Percentiles rank a stretch among this genome's conserved stretches.
phyloP scores from a whole-genome alignment of 2,329 filamentous ascomycete genomes.

The Fusarium neocosmosporiellum region DNA sequence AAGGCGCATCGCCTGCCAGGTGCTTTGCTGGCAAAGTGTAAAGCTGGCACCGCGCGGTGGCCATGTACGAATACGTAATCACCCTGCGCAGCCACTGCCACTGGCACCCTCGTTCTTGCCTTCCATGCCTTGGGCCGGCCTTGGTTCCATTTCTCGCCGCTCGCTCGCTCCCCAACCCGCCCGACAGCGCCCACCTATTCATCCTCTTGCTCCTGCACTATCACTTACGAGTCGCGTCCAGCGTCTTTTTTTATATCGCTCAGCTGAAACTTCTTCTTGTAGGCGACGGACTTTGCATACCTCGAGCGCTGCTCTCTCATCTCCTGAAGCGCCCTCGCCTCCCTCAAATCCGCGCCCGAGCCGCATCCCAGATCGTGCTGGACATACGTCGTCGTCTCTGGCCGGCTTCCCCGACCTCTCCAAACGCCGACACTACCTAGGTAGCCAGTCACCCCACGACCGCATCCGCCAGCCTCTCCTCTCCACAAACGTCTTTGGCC shows the following conservation, averaged over 20 bases:
- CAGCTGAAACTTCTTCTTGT: conserved; percentile 6
- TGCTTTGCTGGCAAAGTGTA: conserved; percentile 29
- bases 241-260: conserved; percentile 21
- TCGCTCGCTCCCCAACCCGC: conserved; percentile 28
- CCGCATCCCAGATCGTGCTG: conserved; percentile 15
- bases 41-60: conserved; percentile 18
- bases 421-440: conserved; percentile 14
- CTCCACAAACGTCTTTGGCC: conserved; percentile 26
- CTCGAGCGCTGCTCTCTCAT: conserved; percentile 5
- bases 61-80: conserved; percentile 35
- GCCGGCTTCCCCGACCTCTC: conserved; percentile 39
- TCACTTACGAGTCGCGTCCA: conserved; percentile 26
- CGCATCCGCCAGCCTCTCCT: conserved; percentile 33
- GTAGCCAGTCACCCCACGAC: conserved; percentile 36
- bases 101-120: neutral
- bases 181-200: conserved; percentile 36
- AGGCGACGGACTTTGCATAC: conserved; percentile 5
- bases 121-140: conserved; percentile 24
- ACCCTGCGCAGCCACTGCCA: conserved; percentile 34
- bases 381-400: conserved; percentile 25
- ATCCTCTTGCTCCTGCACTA: conserved; percentile 24
- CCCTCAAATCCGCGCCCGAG: conserved; percentile 1
- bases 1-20: conserved; percentile 7
- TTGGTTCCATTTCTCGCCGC: conserved; percentile 28
- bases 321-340: conserved; percentile 12